Percentiles rank a stretch among this genome's conserved stretches.
Evolutionary conservation across 2,329 filamentous ascomycete species (phyloP).

Genomic region (Nothophaeocryptopus gaeumannii): DNA sequence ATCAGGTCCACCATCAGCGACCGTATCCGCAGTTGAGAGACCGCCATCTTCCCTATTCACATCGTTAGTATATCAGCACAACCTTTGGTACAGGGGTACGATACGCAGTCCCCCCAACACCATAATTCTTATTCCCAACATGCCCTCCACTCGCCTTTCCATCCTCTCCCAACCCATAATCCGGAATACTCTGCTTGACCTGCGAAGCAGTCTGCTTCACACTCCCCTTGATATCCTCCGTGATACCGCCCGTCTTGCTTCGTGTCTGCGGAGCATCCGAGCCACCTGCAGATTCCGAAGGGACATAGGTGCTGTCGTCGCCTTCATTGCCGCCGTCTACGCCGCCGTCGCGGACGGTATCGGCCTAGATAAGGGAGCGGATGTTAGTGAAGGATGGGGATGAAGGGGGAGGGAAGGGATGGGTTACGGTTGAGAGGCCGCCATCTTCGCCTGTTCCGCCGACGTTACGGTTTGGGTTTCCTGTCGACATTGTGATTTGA

Average conservation of each 20-base stretch:
- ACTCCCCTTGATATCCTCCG: background rate
- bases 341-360: constrained; percentile 21
- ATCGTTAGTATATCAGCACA: background rate
- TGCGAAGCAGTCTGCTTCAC: background rate
- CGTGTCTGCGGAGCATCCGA: background rate
- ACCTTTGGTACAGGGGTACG: background rate
- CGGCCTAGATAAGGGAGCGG: background rate
- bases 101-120: constrained; percentile 27
- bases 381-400: too few relatives aligned
- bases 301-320: constrained; percentile 10
- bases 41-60: constrained; percentile 20
- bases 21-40: constrained; percentile 25
- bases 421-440: constrained; percentile 16
- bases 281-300: background rate
- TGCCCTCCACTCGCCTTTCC: constrained; percentile 12
- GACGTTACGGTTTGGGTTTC: constrained; percentile 18
- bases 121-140: constrained; percentile 15
- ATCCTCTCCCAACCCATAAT: constrained; percentile 8
- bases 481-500: constrained; percentile 12
- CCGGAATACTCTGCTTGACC: constrained; percentile 10
- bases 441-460: constrained; percentile 23
- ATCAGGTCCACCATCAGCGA: constrained; percentile 19
- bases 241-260: constrained; percentile 4
- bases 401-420: too few relatives aligned
- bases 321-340: constrained; percentile 9